Evolutionary conservation across 352 stramenopile species (phyloP), one percentile per base, ranked within the genome.

Genomic region (Globisporangium echinulatum): DNA sequence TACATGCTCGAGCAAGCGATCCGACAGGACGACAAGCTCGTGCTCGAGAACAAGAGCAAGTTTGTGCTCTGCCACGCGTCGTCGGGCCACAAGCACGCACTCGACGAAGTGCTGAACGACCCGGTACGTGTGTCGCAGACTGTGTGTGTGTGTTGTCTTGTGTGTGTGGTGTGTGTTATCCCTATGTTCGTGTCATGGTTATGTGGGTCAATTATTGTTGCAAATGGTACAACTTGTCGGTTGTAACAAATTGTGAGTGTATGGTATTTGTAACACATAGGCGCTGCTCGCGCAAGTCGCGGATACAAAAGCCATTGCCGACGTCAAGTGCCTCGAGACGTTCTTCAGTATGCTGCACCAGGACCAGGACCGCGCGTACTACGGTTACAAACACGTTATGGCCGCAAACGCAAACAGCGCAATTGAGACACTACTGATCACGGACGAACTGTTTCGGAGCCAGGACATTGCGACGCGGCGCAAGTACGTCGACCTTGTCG

Each of bases 291-390:
- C 82, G 37, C 87, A 95, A 67, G 88, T 99, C 51, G 90, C 90
- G 1, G 90, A 99, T 63, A 98, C 96, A 19, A 98, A 99, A 60
- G 90, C 91, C 5, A 87, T 90, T 7, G 83, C 91, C 52, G 92
- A 98, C 54, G 90, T 98, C 54, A 92, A 91, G 68, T 88, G 80
- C 17, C 73, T 98, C 36, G 82, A 97, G 51, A 89, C 82, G 54
- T 99, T 99, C 67, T 99, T 98, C 79, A 83, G 79, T 51, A 98
- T 98, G 85, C 85, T 99, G 58, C 90, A 98, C 59, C 85, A 77
- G 42, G 83, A 99, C 68, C 93, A 97, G 43, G 94, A 99, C 55
- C 87, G 94, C 54, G 96, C 96, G 17, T 98, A 98, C 71, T 99
- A 99, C 72, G 92, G 94, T 38, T 98, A 90, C 77, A 93, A 96